Evolutionary conservation across 2,329 filamentous ascomycete genomes (phyloP).

Genomic region (Penicillium crustosum): DNA sequence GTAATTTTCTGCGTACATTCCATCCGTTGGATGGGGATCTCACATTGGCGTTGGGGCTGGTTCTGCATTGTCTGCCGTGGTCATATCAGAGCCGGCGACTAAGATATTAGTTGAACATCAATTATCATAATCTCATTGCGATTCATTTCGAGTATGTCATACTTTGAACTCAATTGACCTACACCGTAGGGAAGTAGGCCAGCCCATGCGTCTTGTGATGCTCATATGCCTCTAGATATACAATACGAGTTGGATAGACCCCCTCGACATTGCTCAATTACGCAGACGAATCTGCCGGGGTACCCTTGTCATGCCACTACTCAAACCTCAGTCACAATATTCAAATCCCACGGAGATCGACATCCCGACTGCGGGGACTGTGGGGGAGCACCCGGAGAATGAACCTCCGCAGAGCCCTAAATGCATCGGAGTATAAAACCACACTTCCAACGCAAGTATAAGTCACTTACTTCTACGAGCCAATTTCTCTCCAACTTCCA

Average conservation of each 20-base stretch:
- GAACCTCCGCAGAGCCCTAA: constrained; percentile 6
- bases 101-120: constrained; percentile 4
- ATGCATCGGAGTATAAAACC: not conserved
- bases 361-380: constrained; percentile 5
- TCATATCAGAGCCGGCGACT: constrained; percentile 6
- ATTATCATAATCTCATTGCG: constrained; percentile 9
- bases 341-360: constrained; percentile 2
- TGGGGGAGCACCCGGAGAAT: constrained; percentile 1
- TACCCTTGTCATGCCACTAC: too few relatives aligned
- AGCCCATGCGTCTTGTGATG: not conserved
- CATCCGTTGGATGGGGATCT: not conserved
- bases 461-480: not conserved
- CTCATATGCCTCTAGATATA: not conserved
- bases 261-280: not conserved
- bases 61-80: constrained; percentile 7
- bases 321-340: not conserved
- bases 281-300: not conserved
- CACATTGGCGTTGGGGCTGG: constrained; percentile 8
- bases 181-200: not conserved
- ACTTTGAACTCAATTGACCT: not conserved
- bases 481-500: not conserved
- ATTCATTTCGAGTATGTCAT: not conserved
- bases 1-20: constrained; percentile 14
- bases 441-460: not conserved
- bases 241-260: not conserved